Percentiles rank a stretch among this genome's conserved stretches.
phyloP scores from a whole-genome alignment of 129 eudicot genomes.

The Erigeron canadensis region DNA sequence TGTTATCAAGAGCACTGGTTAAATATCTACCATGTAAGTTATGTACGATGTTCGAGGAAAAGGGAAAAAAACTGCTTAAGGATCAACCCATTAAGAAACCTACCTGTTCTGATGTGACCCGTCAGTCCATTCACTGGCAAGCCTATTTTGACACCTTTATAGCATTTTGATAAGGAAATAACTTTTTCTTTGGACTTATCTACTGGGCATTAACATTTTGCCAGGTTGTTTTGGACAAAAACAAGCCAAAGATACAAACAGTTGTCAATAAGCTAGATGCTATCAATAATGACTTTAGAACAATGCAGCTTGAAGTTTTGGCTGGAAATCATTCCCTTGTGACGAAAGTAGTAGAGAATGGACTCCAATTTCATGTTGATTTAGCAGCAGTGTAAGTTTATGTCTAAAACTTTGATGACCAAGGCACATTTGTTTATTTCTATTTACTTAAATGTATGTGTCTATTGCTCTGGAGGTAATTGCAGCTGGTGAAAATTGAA shows the following conservation, averaged over 20 bases:
- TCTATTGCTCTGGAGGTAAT: background rate
- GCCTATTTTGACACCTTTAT: background rate
- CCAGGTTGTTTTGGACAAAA: conserved; percentile 87
- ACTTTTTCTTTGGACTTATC: background rate
- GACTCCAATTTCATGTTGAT: conserved; percentile 84
- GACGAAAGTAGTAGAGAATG: conserved; percentile 83
- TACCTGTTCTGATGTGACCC: background rate
- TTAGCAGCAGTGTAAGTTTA: conserved; percentile 74
- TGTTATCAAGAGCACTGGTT: too few species aligned
- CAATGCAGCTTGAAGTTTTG: conserved; percentile 95
- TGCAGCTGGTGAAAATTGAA: background rate
- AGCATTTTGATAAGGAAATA: background rate
- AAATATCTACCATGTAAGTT: too few species aligned
- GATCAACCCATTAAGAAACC: background rate
- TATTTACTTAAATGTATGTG: background rate
- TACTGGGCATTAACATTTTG: conserved; percentile 4
- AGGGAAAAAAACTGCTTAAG: too few species aligned
- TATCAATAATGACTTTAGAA: conserved; percentile 79
- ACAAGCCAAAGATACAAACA: conserved; percentile 91
- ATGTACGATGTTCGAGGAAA: background rate
- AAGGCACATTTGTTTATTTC: background rate
- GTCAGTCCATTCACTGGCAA: background rate
- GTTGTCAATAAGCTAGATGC: conserved; percentile 85
- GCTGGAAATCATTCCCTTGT: conserved; percentile 97
- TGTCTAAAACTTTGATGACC: background rate